These are phyloP conservation scores for Hypoxylon lienhwacheense DNA, from an alignment of 495 filamentous ascomycete species.

Conservation along the genomic window DNA sequence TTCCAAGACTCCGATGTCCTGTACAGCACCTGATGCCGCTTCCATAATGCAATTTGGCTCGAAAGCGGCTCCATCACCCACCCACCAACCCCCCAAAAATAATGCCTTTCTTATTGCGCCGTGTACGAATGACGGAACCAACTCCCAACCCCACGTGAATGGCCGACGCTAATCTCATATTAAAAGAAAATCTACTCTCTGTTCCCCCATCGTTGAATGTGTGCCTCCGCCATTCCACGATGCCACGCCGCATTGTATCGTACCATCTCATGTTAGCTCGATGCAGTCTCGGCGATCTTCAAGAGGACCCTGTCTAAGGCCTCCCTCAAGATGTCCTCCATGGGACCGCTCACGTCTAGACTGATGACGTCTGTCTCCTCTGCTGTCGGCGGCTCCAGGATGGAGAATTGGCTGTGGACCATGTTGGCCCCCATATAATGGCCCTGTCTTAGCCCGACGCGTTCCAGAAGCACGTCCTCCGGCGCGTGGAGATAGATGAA, in stretches of 20 bases:
- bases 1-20: conserved; percentile 25
- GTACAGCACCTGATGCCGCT: conserved; percentile 23
- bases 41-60: conserved; percentile 23
- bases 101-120: conserved; percentile 31
- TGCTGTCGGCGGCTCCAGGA: conserved; percentile 75
- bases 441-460: conserved; percentile 70
- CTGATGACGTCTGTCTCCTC: conserved; percentile 83
- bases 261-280: conserved; percentile 18
- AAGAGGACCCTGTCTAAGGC: conserved; percentile 57
- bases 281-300: conserved; percentile 41
- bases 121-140: conserved; percentile 23
- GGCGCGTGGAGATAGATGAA: conserved; percentile 88
- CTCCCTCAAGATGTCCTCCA: conserved; percentile 66
- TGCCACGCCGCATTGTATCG: background rate
- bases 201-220: background rate
- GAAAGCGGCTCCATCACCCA: conserved; percentile 19
- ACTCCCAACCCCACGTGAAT: conserved; percentile 27
- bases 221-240: conserved; percentile 5
- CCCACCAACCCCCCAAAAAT: too few relatives aligned
- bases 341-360: conserved; percentile 71
- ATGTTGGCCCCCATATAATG: conserved; percentile 98
- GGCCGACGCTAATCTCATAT: conserved; percentile 20
- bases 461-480: conserved; percentile 70
- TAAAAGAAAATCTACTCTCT: too few relatives aligned
- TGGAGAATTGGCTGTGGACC: conserved; percentile 90